Conservation (phyloP, 345 rosid species). For the Lepidium didymum region DNA sequence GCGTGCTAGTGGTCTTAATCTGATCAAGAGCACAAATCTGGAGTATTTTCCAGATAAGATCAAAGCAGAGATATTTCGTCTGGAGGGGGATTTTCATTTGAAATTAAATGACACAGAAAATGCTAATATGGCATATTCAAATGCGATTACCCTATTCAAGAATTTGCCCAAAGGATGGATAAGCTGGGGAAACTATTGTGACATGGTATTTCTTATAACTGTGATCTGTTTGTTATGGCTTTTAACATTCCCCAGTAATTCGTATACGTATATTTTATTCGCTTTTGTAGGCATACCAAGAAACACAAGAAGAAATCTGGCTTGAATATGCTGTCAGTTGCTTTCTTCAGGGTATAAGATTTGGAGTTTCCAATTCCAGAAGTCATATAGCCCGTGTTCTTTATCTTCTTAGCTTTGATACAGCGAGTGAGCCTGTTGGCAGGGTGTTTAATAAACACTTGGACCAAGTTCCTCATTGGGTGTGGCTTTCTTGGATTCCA, state of each 20-base stretch:
- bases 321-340: slow-evolving; percentile 94
- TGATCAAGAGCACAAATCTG: slow-evolving; percentile 83
- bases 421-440: slow-evolving; percentile 85
- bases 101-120: slow-evolving; percentile 72
- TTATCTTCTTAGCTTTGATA: slow-evolving; percentile 95
- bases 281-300: slow-evolving; percentile 69
- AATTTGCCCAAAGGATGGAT: slow-evolving; percentile 98
- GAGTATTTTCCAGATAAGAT: slow-evolving; percentile 85
- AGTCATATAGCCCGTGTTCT: slow-evolving; percentile 96
- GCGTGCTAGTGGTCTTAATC: slow-evolving; percentile 77
- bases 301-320: slow-evolving; percentile 86
- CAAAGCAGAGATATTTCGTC: slow-evolving; percentile 83
- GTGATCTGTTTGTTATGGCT: neutral
- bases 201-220: slow-evolving; percentile 52
- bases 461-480: slow-evolving; percentile 98
- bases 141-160: slow-evolving; percentile 78
- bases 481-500: slow-evolving; percentile 99
- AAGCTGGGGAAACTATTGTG: slow-evolving; percentile 99
- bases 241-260: neutral
- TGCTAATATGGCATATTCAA: slow-evolving; percentile 81
- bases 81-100: slow-evolving; percentile 81
- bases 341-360: slow-evolving; percentile 98
- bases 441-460: slow-evolving; percentile 87
- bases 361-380: slow-evolving; percentile 88
- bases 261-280: slow-evolving; percentile 9